Evolutionary conservation across 306 rosid genomes (phyloP).

Genomic region (Medicago ruthenica): DNA sequence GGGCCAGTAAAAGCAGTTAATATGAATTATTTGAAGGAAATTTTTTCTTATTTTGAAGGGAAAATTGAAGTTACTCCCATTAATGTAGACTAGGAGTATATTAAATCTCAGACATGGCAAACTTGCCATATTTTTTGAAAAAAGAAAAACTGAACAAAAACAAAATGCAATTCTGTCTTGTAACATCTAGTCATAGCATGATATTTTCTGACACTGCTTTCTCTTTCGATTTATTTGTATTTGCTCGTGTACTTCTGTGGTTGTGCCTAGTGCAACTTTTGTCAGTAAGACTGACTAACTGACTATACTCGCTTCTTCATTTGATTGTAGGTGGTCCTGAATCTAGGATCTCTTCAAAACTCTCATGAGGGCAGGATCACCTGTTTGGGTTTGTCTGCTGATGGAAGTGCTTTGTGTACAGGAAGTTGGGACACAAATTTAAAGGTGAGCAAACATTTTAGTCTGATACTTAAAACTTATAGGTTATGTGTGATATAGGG

Average conservation of each 20-base stretch:
- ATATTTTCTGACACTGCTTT: constrained; percentile 18
- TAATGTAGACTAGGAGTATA: constrained; percentile 7
- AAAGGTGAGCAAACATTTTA: constrained; percentile 65
- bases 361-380: constrained; percentile 78
- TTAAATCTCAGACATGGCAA: neutral
- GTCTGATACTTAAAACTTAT: constrained; percentile 1
- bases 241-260: constrained; percentile 29
- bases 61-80: neutral
- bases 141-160: neutral
- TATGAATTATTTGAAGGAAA: neutral
- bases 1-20: neutral
- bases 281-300: constrained; percentile 7
- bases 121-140: neutral
- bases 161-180: neutral
- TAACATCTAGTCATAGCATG: constrained; percentile 27
- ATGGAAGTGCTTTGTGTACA: constrained; percentile 99
- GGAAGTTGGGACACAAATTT: constrained; percentile 97
- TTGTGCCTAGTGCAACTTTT: constrained; percentile 25
- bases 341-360: constrained; percentile 90
- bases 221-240: constrained; percentile 13
- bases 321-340: constrained; percentile 76
- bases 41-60: neutral
- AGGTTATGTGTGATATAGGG: neutral
- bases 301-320: constrained; percentile 23
- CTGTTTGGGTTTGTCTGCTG: constrained; percentile 97